Evolutionary conservation across 441 rosid genomes (phyloP).

Genomic region (Iberis amara): DNA sequence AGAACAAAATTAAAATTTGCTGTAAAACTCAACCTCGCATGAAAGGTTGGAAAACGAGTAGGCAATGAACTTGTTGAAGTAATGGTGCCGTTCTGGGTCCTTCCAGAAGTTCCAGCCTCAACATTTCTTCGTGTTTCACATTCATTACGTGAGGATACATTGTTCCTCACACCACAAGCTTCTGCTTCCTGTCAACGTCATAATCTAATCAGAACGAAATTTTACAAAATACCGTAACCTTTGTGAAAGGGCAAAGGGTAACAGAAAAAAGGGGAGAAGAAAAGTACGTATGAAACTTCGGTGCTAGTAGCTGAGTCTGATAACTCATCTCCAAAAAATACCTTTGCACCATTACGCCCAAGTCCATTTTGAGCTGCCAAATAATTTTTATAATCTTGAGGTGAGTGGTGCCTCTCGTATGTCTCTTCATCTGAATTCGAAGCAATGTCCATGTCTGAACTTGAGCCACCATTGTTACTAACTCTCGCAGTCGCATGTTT

Average conservation of each 20-base stretch:
- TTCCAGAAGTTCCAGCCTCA: slow-evolving; percentile 38
- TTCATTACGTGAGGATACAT: slow-evolving; percentile 26
- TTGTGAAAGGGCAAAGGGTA: background rate
- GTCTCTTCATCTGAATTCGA: slow-evolving; percentile 61
- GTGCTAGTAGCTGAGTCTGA: slow-evolving; percentile 52
- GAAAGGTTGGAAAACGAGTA: slow-evolving; percentile 67
- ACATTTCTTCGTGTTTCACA: slow-evolving; percentile 39
- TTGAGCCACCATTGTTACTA: slow-evolving; percentile 37
- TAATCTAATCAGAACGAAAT: background rate
- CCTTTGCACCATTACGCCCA: slow-evolving; percentile 29
- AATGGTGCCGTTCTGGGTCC: slow-evolving; percentile 31
- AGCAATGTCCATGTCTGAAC: slow-evolving; percentile 63
- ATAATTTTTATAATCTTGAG: slow-evolving; percentile 40
- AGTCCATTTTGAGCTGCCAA: slow-evolving; percentile 27
- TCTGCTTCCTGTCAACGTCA: slow-evolving; percentile 38
- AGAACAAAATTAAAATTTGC: background rate
- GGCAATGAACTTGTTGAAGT: slow-evolving; percentile 34
- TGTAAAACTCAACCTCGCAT: slow-evolving; percentile 59
- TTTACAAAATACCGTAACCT: background rate
- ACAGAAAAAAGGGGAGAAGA: background rate
- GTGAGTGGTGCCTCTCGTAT: slow-evolving; percentile 37
- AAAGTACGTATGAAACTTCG: slow-evolving; percentile 22
- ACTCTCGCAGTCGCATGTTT: slow-evolving; percentile 28
- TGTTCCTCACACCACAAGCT: slow-evolving; percentile 35
- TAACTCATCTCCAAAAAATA: slow-evolving; percentile 32